Conservation (phyloP, 139 green algal species). For the Eudorina sp. region DNA sequence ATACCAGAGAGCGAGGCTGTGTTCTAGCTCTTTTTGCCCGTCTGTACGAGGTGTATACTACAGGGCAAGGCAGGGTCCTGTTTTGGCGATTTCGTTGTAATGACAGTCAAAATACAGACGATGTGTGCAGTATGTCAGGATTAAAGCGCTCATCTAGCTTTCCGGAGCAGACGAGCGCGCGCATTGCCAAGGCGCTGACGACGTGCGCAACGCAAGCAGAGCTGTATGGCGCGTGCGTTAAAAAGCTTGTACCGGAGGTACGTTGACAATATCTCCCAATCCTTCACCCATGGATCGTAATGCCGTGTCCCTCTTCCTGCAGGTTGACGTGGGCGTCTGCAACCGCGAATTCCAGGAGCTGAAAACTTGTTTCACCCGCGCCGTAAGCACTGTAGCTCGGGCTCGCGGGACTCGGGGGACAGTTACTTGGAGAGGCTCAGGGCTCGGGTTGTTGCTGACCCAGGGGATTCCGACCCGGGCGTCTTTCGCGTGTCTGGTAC, state of each 20-base stretch:
- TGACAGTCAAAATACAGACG: too few relatives aligned
- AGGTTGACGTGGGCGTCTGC: constrained; percentile 35
- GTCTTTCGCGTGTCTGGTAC: too few relatives aligned
- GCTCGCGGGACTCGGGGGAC: not conserved
- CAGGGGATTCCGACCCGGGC: too few relatives aligned
- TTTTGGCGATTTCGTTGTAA: too few relatives aligned
- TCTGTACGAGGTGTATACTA: too few relatives aligned
- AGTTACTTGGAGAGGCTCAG: too few relatives aligned
- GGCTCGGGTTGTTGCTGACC: too few relatives aligned
- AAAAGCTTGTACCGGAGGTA: constrained; percentile 29
- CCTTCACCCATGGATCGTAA: too few relatives aligned
- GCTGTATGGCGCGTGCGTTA: constrained; percentile 34
- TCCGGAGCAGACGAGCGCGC: constrained; percentile 2
- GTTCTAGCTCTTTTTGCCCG: too few relatives aligned
- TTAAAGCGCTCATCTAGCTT: not conserved
- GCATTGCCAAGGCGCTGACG: not conserved
- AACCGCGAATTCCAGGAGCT: constrained; percentile 33
- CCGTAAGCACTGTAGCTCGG: constrained; percentile 33
- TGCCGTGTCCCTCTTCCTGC: not conserved
- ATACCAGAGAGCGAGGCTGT: too few relatives aligned
- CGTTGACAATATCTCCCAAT: not conserved
- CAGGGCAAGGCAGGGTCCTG: too few relatives aligned
- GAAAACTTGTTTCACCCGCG: constrained; percentile 33
- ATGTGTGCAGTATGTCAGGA: not conserved
- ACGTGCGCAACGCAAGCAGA: constrained; percentile 16